phyloP scores from a whole-genome alignment of 306 rosid species.

The Corylus americana region DNA sequence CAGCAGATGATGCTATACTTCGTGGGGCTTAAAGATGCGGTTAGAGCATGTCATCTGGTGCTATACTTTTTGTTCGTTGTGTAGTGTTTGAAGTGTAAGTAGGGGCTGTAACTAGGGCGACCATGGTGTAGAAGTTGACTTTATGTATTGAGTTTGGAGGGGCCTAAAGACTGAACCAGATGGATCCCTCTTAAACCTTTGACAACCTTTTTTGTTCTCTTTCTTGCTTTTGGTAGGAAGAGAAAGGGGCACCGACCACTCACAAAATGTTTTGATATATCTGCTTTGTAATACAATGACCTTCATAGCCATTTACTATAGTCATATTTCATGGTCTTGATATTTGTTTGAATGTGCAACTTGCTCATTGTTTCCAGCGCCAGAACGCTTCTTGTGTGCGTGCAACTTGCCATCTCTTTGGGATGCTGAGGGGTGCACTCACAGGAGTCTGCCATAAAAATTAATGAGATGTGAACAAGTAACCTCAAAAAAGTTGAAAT shows the following conservation, averaged over 20 bases:
- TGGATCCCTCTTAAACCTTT: neutral
- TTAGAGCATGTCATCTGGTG: neutral
- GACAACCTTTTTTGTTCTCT: neutral
- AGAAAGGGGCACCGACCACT: conserved; percentile 15
- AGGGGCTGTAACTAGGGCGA: conserved; percentile 33
- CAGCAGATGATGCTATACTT: conserved; percentile 21
- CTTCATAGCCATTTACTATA: conserved; percentile 9
- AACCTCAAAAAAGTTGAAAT: too few relatives aligned
- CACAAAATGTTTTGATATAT: conserved; percentile 14
- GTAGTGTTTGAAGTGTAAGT: conserved; percentile 28
- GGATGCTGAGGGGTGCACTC: neutral
- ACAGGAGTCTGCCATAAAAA: too few relatives aligned
- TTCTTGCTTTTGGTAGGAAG: conserved; percentile 13
- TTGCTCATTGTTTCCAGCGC: neutral
- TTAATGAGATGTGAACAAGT: too few relatives aligned
- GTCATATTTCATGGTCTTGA: neutral
- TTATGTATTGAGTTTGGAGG: conserved; percentile 34
- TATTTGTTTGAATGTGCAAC: neutral
- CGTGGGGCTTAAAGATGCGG: neutral
- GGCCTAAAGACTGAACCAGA: conserved; percentile 31
- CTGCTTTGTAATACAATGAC: conserved; percentile 27
- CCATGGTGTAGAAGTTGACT: conserved; percentile 30
- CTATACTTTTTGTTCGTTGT: conserved; percentile 16
- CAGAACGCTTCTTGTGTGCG: neutral
- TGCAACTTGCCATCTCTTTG: neutral